Conservation (phyloP, 345 rosid species). For the Eucalyptus erythrocorys region DNA sequence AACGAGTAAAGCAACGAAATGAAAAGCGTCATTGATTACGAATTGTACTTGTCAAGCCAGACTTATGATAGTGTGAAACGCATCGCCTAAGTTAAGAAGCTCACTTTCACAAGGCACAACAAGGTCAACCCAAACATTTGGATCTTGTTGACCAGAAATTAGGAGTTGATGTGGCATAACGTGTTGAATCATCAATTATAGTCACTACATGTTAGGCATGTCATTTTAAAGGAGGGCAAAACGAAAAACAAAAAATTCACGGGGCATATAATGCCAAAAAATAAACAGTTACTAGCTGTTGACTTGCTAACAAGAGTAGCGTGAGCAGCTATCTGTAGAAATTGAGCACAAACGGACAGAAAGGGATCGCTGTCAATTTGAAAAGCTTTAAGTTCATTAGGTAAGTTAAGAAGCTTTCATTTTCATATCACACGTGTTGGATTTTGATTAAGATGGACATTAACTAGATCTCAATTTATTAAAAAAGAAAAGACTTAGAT, state of each 20-base stretch:
- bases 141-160: not conserved
- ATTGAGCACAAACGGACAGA: not conserved
- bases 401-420: not conserved
- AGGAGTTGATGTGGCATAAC: not conserved
- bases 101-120: not conserved
- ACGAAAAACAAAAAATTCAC: not conserved
- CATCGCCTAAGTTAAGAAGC: not conserved
- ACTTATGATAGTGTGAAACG: not conserved
- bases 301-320: not conserved
- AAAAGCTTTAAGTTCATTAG: not conserved
- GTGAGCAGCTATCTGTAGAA: not conserved
- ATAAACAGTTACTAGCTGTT: not conserved
- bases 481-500: not conserved
- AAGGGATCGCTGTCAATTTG: not conserved
- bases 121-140: not conserved
- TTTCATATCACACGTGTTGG: not conserved
- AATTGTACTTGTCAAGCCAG: not conserved
- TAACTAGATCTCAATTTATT: not conserved
- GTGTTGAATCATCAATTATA: not conserved
- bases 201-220: not conserved
- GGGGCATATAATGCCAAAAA: not conserved
- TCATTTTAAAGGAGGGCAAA: not conserved
- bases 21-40: not conserved
- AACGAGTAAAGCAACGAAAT: not conserved
- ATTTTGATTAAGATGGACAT: not conserved